Conservation (phyloP, 176 grass and related monocot genomes). For the Oryza australiensis region DNA sequence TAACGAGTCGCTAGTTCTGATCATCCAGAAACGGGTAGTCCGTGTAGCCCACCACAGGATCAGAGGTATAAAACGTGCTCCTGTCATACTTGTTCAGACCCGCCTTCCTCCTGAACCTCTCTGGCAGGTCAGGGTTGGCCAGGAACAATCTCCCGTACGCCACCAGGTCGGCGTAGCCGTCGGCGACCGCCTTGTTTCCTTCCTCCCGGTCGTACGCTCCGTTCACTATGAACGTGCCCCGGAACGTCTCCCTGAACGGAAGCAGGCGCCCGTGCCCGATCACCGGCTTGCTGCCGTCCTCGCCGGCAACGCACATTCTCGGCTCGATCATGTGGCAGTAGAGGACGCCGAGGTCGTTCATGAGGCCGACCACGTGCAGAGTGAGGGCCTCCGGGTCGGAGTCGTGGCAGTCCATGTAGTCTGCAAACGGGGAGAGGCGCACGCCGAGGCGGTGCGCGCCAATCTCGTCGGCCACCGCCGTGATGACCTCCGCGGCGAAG, state of each 20-base stretch:
- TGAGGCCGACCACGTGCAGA: conserved; percentile 52
- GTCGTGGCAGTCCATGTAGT: conserved; percentile 81
- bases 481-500: conserved; percentile 66
- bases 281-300: conserved; percentile 74
- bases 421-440: conserved; percentile 83
- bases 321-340: conserved; percentile 93
- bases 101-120: conserved; percentile 55
- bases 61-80: conserved; percentile 84
- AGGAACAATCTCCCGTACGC: conserved; percentile 86
- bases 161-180: conserved; percentile 72
- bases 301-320: conserved; percentile 60
- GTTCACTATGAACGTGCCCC: conserved; percentile 74
- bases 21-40: conserved; percentile 71
- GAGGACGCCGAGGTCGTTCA: conserved; percentile 68
- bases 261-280: conserved; percentile 47
- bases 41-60: conserved; percentile 85
- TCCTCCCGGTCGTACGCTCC: conserved; percentile 83
- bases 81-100: conserved; percentile 60
- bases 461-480: conserved; percentile 53
- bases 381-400: conserved; percentile 68
- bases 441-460: conserved; percentile 63
- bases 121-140: conserved; percentile 79
- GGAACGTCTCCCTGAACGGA: conserved; percentile 49
- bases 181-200: conserved; percentile 32
- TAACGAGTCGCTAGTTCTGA: too few species aligned